Conservation (phyloP, 2,329 filamentous ascomycete species). For the Drechslerella stenobrocha region DNA sequence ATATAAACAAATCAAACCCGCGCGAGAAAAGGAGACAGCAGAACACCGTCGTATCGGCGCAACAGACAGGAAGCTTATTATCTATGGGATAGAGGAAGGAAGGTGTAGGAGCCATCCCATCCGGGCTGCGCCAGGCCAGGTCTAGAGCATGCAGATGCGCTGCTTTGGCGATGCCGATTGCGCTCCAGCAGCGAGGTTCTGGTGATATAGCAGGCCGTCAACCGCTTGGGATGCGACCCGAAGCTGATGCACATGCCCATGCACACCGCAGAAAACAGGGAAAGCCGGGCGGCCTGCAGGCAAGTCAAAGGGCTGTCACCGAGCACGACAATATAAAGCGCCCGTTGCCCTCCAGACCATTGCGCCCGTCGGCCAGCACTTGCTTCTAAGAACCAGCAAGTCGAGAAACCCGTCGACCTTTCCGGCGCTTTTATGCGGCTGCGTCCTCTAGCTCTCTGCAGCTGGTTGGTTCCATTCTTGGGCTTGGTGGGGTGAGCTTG, state of each 20-base stretch:
- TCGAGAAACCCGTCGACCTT: slow-evolving; percentile 7
- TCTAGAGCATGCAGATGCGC: not conserved
- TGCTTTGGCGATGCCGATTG: slow-evolving; percentile 2
- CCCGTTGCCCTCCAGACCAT: too few relatives aligned
- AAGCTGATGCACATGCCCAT: slow-evolving; percentile 5
- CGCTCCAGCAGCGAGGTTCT: not conserved
- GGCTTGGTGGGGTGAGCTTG: slow-evolving; percentile 10
- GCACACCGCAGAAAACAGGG: slow-evolving; percentile 7
- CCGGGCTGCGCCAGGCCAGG: slow-evolving; percentile 1
- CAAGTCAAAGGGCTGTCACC: not conserved
- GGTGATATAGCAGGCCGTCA: not conserved
- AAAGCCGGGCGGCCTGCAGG: slow-evolving; percentile 3
- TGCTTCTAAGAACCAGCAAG: not conserved
- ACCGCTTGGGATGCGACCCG: slow-evolving; percentile 5
- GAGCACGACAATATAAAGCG: not conserved
- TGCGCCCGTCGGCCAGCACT: not conserved
- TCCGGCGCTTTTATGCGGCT: slow-evolving; percentile 22
- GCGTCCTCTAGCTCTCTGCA: not conserved
- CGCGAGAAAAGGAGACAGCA: not conserved
- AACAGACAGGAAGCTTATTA: not conserved
- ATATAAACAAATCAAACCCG: slow-evolving; percentile 10
- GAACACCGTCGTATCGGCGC: not conserved
- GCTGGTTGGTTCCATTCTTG: slow-evolving; percentile 7
- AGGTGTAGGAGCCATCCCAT: slow-evolving; percentile 3
- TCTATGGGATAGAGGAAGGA: not conserved